Conservation (phyloP, 805 yeast genomes). For the Nakazawaea populi region DNA sequence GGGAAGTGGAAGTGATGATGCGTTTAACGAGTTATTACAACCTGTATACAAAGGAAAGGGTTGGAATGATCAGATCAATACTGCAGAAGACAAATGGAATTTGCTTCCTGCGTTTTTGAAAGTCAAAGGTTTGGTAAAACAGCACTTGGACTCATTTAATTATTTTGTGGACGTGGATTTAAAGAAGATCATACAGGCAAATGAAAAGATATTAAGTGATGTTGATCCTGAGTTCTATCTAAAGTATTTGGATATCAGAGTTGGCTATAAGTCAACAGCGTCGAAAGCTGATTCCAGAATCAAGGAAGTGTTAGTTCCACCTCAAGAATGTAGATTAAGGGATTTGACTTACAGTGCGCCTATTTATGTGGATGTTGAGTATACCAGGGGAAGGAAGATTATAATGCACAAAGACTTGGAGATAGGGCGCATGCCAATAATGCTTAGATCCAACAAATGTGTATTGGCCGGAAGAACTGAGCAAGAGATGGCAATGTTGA, state of each 20-base stretch:
- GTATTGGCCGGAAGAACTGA: conserved; percentile 75
- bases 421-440: conserved; percentile 98
- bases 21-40: conserved; percentile 70
- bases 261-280: conserved; percentile 71
- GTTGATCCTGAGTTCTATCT: conserved; percentile 96
- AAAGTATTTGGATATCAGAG: conserved; percentile 88
- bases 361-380: conserved; percentile 93
- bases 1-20: conserved; percentile 38
- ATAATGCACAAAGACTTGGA: conserved; percentile 86
- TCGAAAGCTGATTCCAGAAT: conserved; percentile 28
- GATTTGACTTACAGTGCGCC: conserved; percentile 95
- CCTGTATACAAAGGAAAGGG: conserved; percentile 83
- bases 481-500: conserved; percentile 75
- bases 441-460: conserved; percentile 93
- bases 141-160: conserved; percentile 96
- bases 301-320: conserved; percentile 66
- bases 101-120: conserved; percentile 91
- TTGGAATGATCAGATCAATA: conserved; percentile 79
- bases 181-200: conserved; percentile 88
- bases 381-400: conserved; percentile 90
- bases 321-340: conserved; percentile 93
- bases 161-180: conserved; percentile 92
- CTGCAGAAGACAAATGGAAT: conserved; percentile 97
- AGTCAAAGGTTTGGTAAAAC: conserved; percentile 94
- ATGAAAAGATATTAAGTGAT: conserved; percentile 82